Evolutionary conservation across 805 yeast species (phyloP), one percentile per base, ranked within the genome.

Genomic region (Scheffersomyces spartinae): DNA sequence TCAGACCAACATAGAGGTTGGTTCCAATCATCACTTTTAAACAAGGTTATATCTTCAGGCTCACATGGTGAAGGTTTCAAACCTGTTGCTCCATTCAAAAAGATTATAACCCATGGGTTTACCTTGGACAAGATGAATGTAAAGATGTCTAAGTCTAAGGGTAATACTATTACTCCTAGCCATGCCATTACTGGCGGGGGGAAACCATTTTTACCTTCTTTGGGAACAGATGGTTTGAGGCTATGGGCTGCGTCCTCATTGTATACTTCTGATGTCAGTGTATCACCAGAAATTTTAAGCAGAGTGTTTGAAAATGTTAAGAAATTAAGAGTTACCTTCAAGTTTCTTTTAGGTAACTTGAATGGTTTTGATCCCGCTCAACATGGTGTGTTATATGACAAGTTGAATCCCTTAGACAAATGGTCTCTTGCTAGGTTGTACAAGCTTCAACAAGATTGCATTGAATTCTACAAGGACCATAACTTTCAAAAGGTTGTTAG

Each of bases 1-100:
- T 72, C 86, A n/a, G 99, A 91, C 45, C 99, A 91, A 50, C 98
- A 91, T 45, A 69, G 99, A 32, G 99, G 99, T 1, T 91, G 99
- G 99, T 91, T 91, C 48, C 99, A 91, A 55, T 82, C 95, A 17
- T 84, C 95, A 1, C 54, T 91, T 15, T 56, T 91, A 30, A 85
- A 93, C 13, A 80, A 74, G 42, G 67, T 84, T 13, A 57, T 60
- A n/a, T 53, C 58, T 1, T 53, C 62, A 2, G 64, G 64, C 2
- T 80, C 79, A 3, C 42, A 52, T 7, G 47, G 47, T 3, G 33
- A 26, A 7, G 24, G 42, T 9, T 54, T 51, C 35, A 39, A 52
- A 18, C 35, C 55, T 1, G 42, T 40, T 3, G 54, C 56, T 1
- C 97, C 98, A 0, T 91, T 69, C 50, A 67, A 66, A 32, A 62